These are phyloP conservation scores for Lodderomyces theae DNA, from an alignment of 1,139 yeast species.

Conservation along the genomic window DNA sequence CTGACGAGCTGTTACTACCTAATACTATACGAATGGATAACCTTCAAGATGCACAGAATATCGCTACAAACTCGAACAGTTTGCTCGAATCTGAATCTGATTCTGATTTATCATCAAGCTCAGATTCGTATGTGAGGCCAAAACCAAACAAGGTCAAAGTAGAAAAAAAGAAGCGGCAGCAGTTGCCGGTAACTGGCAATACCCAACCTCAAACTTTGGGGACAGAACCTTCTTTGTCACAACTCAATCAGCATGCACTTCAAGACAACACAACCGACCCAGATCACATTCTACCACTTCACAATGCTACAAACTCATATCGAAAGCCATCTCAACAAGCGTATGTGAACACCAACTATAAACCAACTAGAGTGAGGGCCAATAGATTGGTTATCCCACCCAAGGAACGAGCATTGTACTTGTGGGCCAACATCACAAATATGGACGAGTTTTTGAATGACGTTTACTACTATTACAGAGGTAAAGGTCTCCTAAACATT, in stretches of 20 bases:
- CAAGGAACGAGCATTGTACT: conserved; percentile 82
- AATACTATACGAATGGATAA: conserved; percentile 3
- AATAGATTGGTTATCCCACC: conserved; percentile 43
- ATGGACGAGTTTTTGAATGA: conserved; percentile 82
- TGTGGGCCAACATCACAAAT: conserved; percentile 95
- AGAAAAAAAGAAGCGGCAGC: background rate
- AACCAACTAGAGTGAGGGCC: conserved; percentile 8
- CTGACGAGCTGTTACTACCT: conserved; percentile 1
- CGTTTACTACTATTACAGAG: conserved; percentile 78
- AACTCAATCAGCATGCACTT: too few relatives aligned
- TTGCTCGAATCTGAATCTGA: conserved; percentile 37
- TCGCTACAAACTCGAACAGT: conserved; percentile 10
- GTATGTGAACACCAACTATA: conserved; percentile 12
- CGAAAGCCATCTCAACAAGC: conserved; percentile 11
- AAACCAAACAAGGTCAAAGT: background rate
- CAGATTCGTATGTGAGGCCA: conserved; percentile 17
- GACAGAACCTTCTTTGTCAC: background rate
- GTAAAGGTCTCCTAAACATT: conserved; percentile 81
- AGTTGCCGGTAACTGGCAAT: background rate
- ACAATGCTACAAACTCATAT: conserved; percentile 7
- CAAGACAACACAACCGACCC: background rate
- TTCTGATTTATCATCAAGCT: conserved; percentile 29
- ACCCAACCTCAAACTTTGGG: background rate
- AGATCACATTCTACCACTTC: conserved; percentile 8
- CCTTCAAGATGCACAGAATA: background rate